These are phyloP conservation scores for Phoenix dactylifera DNA, from an alignment of 176 grass and related monocot species.

Conservation along the genomic window DNA sequence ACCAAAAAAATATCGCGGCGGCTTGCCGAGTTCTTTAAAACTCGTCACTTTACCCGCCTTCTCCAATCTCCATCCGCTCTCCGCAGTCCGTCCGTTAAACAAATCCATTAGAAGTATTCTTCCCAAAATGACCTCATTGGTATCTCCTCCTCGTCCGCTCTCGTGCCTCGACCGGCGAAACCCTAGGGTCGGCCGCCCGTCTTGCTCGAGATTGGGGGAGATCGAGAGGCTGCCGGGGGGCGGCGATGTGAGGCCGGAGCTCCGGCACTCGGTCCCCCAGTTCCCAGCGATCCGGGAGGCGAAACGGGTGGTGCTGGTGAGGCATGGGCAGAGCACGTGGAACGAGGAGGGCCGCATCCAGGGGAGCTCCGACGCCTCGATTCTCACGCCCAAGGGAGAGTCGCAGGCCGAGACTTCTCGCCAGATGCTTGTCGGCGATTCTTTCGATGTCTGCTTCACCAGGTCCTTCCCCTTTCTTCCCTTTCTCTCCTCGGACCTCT, in stretches of 20 bases:
- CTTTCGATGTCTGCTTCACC: conserved; percentile 88
- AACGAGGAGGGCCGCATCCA: conserved; percentile 94
- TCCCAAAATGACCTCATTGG: too few relatives aligned
- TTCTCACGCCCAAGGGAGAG: conserved; percentile 83
- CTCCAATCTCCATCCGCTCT: conserved; percentile 1
- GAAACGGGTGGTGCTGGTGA: conserved; percentile 86
- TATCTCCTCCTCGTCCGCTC: not conserved
- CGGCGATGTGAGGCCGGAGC: not conserved
- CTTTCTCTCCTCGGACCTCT: not conserved
- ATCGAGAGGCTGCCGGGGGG: conserved; percentile 1
- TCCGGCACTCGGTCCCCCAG: conserved; percentile 3
- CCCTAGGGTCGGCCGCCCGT: not conserved
- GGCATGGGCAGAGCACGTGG: conserved; percentile 99
- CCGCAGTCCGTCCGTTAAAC: too few relatives aligned
- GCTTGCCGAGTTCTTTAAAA: too few relatives aligned
- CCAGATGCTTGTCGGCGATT: conserved; percentile 68
- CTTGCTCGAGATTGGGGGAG: conserved; percentile 46
- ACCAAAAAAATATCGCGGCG: too few relatives aligned
- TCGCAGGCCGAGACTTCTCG: conserved; percentile 85
- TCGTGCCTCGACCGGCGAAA: conserved; percentile 1
- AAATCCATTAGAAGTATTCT: too few relatives aligned
- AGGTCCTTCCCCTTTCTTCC: conserved; percentile 22
- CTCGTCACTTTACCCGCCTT: too few relatives aligned
- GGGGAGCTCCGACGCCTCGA: conserved; percentile 74
- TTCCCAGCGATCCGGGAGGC: conserved; percentile 38